Evolutionary conservation across 441 rosid species (phyloP).

Genomic region (Syzygium malaccense): DNA sequence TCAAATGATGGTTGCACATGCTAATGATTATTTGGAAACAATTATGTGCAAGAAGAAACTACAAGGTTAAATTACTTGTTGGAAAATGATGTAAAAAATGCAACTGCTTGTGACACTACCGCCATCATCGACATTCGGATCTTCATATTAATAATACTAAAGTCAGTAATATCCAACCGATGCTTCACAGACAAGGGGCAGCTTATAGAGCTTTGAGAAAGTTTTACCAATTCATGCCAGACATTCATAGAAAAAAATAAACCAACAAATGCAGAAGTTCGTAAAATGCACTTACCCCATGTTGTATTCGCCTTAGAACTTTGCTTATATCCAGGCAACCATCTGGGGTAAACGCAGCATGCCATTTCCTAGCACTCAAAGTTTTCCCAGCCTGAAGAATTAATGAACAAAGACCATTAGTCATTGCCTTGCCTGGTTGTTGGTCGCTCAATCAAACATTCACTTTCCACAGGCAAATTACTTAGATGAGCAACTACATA

Average conservation of each 20-base stretch:
- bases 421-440: neutral
- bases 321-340: slow-evolving; percentile 74
- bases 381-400: slow-evolving; percentile 85
- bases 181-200: neutral
- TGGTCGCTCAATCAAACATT: neutral
- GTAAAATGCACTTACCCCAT: slow-evolving; percentile 47
- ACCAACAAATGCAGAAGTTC: neutral
- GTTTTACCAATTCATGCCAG: neutral
- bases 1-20: neutral
- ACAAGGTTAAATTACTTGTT: neutral
- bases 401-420: neutral
- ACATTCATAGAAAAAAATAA: neutral
- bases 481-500: neutral
- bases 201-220: neutral
- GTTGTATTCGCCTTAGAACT: slow-evolving; percentile 68
- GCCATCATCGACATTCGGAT: neutral
- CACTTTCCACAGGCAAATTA: neutral
- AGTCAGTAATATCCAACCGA: neutral
- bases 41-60: neutral
- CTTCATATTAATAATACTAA: neutral
- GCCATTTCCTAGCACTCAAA: slow-evolving; percentile 91
- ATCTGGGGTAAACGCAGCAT: slow-evolving; percentile 60
- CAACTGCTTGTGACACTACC: neutral
- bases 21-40: neutral
- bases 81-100: neutral